A percentile compares a stretch with the other conserved stretches of the same genome.
These are phyloP conservation scores for Capsicum chinense DNA, from an alignment of 257 asterid genomes.

Conservation along the genomic window DNA sequence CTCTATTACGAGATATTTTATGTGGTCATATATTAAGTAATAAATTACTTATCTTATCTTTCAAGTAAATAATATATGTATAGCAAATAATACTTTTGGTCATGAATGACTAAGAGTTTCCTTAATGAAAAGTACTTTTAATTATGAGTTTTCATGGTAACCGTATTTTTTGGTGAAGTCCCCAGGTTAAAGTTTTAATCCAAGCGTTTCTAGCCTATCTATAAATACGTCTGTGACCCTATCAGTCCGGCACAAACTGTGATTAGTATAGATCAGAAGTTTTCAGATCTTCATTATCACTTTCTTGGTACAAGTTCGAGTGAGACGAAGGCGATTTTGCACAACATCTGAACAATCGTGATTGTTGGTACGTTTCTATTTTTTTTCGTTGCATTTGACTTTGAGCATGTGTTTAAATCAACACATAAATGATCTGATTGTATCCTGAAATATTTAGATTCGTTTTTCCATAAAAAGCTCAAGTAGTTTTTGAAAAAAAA, in stretches of 20 bases:
- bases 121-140: neutral
- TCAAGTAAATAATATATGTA: too few relatives aligned
- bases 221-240: neutral
- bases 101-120: neutral
- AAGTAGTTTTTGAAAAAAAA: too few relatives aligned
- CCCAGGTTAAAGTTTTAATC: neutral
- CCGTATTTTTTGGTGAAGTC: neutral
- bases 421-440: neutral
- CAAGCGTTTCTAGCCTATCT: neutral
- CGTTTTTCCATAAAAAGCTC: too few relatives aligned
- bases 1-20: too few relatives aligned
- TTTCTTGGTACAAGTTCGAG: neutral
- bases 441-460: neutral
- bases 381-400: neutral
- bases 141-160: neutral
- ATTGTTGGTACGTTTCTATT: neutral
- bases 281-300: neutral
- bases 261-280: neutral
- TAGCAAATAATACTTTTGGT: too few relatives aligned
- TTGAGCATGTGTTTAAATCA: neutral
- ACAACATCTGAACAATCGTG: neutral
- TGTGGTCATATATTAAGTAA: too few relatives aligned
- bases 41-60: too few relatives aligned
- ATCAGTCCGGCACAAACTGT: fast-evolving
- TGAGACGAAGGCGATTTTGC: neutral